phyloP scores from a whole-genome alignment of 1,284 basidiomycete genomes.

The Apiotrichum porosum region DNA sequence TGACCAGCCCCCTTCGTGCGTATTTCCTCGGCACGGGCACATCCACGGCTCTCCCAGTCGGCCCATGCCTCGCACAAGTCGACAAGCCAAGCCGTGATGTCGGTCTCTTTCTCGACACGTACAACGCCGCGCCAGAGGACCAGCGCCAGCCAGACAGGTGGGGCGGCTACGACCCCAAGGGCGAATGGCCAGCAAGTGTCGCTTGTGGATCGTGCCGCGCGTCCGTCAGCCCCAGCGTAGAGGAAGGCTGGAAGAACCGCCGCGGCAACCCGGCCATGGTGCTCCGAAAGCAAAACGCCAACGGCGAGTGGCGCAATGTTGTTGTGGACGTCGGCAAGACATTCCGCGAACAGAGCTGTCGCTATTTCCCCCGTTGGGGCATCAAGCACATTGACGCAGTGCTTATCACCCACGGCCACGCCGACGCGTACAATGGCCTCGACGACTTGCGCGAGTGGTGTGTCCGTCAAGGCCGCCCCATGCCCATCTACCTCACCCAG shows the following conservation, averaged over 20 bases:
- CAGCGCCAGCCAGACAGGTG: slow-evolving; percentile 6
- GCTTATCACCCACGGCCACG: slow-evolving; percentile 49
- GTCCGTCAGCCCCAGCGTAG: slow-evolving; percentile 34
- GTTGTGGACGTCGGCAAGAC: slow-evolving; percentile 51
- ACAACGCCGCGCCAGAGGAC: slow-evolving; percentile 1
- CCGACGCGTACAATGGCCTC: slow-evolving; percentile 42
- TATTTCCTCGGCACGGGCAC: slow-evolving; percentile 48
- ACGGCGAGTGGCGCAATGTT: slow-evolving; percentile 38
- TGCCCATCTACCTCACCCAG: slow-evolving; percentile 42
- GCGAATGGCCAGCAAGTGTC: slow-evolving; percentile 37
- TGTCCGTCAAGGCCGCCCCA: slow-evolving; percentile 33
- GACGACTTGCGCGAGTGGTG: slow-evolving; percentile 46
- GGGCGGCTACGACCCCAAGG: slow-evolving; percentile 27
- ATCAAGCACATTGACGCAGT: slow-evolving; percentile 49
- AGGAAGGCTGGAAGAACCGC: slow-evolving; percentile 45
- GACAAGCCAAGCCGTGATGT: slow-evolving; percentile 17
- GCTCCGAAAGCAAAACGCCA: slow-evolving; percentile 16
- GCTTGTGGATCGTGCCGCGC: slow-evolving; percentile 42
- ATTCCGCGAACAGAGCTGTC: slow-evolving; percentile 45
- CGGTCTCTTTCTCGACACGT: slow-evolving; percentile 13
- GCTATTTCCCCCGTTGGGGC: slow-evolving; percentile 44
- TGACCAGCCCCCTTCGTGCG: slow-evolving; percentile 28
- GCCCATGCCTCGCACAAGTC: slow-evolving; percentile 36
- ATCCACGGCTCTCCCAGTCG: slow-evolving; percentile 46
- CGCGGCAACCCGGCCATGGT: slow-evolving; percentile 46